Conservation (phyloP, 75 land plant genomes). For the Pinus taeda region DNA sequence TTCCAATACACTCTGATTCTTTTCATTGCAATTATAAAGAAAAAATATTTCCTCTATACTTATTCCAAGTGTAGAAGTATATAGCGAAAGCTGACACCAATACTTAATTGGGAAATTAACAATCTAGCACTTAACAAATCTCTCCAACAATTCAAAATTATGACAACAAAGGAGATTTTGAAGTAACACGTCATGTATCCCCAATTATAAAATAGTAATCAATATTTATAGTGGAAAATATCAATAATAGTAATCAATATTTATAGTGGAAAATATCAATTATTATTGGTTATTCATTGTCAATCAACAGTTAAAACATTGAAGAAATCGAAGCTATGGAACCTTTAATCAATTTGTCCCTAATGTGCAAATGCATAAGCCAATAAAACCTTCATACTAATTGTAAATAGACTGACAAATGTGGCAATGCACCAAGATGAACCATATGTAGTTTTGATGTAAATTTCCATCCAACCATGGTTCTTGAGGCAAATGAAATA, state of each 20-base stretch:
- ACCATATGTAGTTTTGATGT: constrained; percentile 88
- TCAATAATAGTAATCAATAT: too few species aligned
- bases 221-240: neutral
- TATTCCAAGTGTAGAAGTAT: too few species aligned
- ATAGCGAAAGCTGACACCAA: too few species aligned
- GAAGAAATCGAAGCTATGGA: neutral
- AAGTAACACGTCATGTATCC: neutral
- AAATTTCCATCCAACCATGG: constrained; percentile 66
- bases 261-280: neutral
- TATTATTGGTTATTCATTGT: neutral
- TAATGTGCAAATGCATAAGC: neutral
- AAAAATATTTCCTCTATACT: neutral
- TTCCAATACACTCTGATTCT: neutral
- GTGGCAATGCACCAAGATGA: constrained; percentile 80
- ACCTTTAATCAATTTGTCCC: neutral
- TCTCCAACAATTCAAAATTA: too few species aligned
- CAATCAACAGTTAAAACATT: neutral
- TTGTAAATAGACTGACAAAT: constrained; percentile 17
- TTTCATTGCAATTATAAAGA: neutral
- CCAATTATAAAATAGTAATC: too few species aligned
- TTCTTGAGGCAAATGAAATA: constrained; percentile 82
- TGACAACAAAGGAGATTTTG: too few species aligned
- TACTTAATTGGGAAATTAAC: too few species aligned
- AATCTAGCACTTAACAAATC: too few species aligned
- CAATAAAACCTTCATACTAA: too few species aligned